These are phyloP conservation scores for Elsinoe ampelina DNA, from an alignment of 2,329 filamentous ascomycete genomes.

Conservation along the genomic window DNA sequence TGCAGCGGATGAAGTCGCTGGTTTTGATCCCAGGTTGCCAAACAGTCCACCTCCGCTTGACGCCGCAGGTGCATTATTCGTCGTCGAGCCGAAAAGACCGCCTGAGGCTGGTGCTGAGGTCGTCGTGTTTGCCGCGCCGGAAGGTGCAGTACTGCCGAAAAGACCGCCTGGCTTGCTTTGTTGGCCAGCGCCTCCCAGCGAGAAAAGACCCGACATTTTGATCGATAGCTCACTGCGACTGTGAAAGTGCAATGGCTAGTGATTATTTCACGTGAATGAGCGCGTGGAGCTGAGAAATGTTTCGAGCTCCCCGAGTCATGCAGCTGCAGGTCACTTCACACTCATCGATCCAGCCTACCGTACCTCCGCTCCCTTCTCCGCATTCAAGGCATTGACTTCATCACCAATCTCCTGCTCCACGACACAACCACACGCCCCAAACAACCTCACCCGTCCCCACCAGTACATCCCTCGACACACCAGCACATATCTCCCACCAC, in stretches of 20 bases:
- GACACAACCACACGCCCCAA: background rate
- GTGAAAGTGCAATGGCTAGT: background rate
- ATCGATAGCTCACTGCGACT: background rate
- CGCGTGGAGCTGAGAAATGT: slow-evolving; percentile 11
- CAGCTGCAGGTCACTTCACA: background rate
- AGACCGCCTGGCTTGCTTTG: background rate
- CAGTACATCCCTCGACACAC: too few relatives aligned
- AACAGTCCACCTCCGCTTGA: background rate
- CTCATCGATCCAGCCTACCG: background rate
- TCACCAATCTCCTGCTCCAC: background rate
- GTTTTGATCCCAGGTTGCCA: background rate
- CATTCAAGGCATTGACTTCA: slow-evolving; percentile 3
- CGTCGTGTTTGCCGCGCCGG: slow-evolving; percentile 1
- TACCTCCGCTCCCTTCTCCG: background rate
- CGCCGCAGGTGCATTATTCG: background rate
- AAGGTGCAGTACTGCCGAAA: background rate
- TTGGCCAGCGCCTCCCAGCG: background rate
- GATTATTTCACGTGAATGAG: background rate
- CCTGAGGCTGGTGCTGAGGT: slow-evolving; percentile 1
- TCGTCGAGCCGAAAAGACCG: background rate
- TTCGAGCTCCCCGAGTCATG: slow-evolving; percentile 9
- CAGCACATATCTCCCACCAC: too few relatives aligned
- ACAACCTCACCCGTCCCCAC: too few relatives aligned
- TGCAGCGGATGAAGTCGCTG: background rate
- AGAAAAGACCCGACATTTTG: background rate